These are phyloP conservation scores for Triglochin maritima DNA, from an alignment of 106 monocot species.

Conservation along the genomic window DNA sequence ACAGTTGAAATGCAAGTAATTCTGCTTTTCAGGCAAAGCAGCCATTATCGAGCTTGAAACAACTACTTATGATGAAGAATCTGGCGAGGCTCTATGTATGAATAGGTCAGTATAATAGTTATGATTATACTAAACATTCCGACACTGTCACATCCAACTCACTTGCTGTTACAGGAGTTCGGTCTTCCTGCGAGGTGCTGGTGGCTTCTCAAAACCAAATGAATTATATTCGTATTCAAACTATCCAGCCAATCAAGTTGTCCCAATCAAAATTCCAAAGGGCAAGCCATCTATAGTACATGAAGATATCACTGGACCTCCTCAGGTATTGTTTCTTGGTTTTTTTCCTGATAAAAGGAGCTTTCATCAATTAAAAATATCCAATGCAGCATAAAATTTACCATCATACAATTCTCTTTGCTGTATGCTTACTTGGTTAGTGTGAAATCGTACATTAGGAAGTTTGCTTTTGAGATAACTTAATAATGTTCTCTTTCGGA, in stretches of 20 bases:
- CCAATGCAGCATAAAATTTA: not conserved
- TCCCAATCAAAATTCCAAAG: conserved; percentile 57
- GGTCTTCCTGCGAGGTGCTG: conserved; percentile 79
- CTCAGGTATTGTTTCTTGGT: conserved; percentile 43
- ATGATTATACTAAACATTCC: not conserved
- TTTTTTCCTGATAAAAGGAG: not conserved
- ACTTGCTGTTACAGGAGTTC: conserved; percentile 49
- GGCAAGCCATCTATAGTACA: conserved; percentile 43
- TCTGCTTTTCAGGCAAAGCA: conserved; percentile 56
- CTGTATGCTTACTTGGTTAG: not conserved
- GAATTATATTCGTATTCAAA: conserved; percentile 60
- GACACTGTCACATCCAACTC: not conserved
- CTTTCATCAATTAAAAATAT: not conserved
- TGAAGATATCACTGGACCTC: conserved; percentile 52
- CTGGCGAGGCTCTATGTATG: conserved; percentile 92
- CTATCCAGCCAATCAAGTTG: conserved; percentile 58
- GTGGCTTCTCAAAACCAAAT: conserved; percentile 83
- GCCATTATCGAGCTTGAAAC: conserved; percentile 86
- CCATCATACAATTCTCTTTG: not conserved
- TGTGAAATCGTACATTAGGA: too few species aligned
- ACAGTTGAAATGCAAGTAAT: too few species aligned
- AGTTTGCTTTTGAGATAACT: too few species aligned
- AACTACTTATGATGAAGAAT: conserved; percentile 56
- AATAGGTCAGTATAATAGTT: conserved; percentile 37
- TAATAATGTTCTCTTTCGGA: too few species aligned